These are phyloP conservation scores for Boletus insuetus DNA, from an alignment of 768 basidiomycete genomes.

Conservation along the genomic window DNA sequence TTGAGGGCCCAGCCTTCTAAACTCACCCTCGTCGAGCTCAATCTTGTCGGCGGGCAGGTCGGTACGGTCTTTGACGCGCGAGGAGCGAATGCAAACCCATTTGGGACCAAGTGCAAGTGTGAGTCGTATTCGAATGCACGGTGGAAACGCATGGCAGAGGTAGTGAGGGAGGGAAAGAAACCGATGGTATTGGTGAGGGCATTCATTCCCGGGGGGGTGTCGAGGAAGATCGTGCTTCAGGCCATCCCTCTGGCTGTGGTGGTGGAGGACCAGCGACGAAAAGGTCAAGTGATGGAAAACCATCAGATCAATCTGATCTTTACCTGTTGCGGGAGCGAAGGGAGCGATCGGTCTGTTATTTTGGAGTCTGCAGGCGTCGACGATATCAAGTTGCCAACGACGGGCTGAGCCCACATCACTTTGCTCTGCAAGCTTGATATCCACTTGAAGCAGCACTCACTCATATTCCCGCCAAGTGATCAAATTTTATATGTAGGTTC, in stretches of 20 bases:
- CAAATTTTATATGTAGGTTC: too few species aligned
- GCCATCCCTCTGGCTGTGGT: conserved; percentile 22
- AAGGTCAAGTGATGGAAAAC: conserved; percentile 1
- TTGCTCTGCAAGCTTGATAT: too few species aligned
- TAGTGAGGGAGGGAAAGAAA: conserved; percentile 9
- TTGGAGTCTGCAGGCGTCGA: too few species aligned
- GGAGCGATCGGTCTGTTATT: not conserved
- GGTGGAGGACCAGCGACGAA: not conserved
- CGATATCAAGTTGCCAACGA: too few species aligned
- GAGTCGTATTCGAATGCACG: conserved; percentile 20
- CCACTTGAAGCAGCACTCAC: too few species aligned
- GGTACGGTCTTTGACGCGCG: conserved; percentile 20
- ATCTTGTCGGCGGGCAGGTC: conserved; percentile 15
- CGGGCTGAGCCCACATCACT: too few species aligned
- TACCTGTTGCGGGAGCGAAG: conserved; percentile 18
- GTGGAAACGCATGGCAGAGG: conserved; percentile 24
- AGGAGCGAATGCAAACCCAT: conserved; percentile 20
- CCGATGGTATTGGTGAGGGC: conserved; percentile 25
- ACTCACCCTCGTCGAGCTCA: conserved; percentile 25
- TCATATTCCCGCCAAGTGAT: too few species aligned
- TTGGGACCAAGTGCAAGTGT: conserved; percentile 23
- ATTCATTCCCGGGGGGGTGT: conserved; percentile 25
- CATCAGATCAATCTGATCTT: conserved; percentile 25
- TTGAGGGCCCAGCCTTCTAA: conserved; percentile 15
- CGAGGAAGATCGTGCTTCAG: conserved; percentile 29